Conservation (phyloP, 116 monocot genomes). For the Zostera marina region DNA sequence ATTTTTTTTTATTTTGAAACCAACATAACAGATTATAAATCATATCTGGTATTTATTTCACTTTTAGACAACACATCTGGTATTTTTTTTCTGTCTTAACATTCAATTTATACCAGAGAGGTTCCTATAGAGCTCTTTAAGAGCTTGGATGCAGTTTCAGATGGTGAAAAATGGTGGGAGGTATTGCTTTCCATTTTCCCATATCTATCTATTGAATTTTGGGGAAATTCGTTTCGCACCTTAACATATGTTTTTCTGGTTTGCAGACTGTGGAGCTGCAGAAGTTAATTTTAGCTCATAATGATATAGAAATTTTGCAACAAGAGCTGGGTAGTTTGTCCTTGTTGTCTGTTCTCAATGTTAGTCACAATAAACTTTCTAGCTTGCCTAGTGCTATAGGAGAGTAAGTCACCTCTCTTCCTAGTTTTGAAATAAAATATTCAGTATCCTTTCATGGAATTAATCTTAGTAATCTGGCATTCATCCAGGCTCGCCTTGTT, state of each 20-base stretch:
- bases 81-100: neutral
- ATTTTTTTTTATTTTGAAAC: neutral
- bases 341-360: constrained; percentile 54
- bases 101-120: constrained; percentile 24
- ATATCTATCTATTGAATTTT: neutral
- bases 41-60: neutral
- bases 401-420: constrained; percentile 40
- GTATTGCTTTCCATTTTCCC: constrained; percentile 19
- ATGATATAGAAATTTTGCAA: constrained; percentile 54
- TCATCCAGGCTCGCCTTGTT: constrained; percentile 53
- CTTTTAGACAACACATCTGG: neutral
- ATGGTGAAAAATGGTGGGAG: constrained; percentile 99
- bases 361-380: constrained; percentile 81
- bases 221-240: neutral
- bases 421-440: neutral
- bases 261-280: constrained; percentile 76
- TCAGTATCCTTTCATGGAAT: neutral
- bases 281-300: constrained; percentile 92
- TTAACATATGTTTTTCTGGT: neutral
- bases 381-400: constrained; percentile 65
- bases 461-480: neutral
- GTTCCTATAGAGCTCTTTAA: constrained; percentile 68
- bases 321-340: constrained; percentile 63
- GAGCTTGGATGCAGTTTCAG: constrained; percentile 48
- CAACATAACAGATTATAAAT: too few species aligned